Evolutionary conservation across 305 asterid species (phyloP), one percentile per base, ranked within the genome.

Genomic region (Nicotiana rustica): DNA sequence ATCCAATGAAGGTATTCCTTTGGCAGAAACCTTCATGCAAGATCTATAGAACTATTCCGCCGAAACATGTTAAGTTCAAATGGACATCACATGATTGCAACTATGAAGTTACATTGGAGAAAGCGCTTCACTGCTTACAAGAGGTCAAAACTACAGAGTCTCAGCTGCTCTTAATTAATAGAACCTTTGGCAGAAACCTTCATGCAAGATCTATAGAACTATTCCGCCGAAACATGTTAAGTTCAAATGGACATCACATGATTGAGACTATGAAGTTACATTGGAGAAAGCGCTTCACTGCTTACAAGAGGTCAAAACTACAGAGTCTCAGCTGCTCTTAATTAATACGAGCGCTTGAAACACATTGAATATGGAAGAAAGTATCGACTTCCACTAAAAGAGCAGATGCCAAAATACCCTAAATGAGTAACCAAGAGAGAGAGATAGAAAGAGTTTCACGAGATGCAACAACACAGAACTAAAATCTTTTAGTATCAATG

Each of bases 171-270:
- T 57, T 15, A 13, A 55, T 55, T 55, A 57, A 17, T 17, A 57
- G 17, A 57, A 5, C 62, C 6, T 5, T 57, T 19, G 1, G 61
- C 38, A 12, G 14, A 47, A 47, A 21, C 19, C 3, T 47, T 73
- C 21, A 73, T 21, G 41, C 79, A 73, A 47, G 79, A 70, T 70
- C 35, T 41, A 41, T 31, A 69, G 57, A 41, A n/a, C 35, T 70
- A 69, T 18, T 10, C 60, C 44, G 36, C 13, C 2, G 8, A 57
- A 19, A 70, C 19, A 70, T 19, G 35, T 44, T 19, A 70, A 2
- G 14, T 44, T 4, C 10, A 41, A 70, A 44, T 44, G 59, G 47
- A 10, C 18, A 19, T 18, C 78, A 70, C 9, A 70, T 6, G n/a
- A 44, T n/a, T 41, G 59, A 12, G 3, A 44, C 52, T 44, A 44